Percentiles rank a stretch among this genome's conserved stretches.
These are phyloP conservation scores for Fusarium nematophilum DNA, from an alignment of 2,329 filamentous ascomycete genomes.

Conservation along the genomic window DNA sequence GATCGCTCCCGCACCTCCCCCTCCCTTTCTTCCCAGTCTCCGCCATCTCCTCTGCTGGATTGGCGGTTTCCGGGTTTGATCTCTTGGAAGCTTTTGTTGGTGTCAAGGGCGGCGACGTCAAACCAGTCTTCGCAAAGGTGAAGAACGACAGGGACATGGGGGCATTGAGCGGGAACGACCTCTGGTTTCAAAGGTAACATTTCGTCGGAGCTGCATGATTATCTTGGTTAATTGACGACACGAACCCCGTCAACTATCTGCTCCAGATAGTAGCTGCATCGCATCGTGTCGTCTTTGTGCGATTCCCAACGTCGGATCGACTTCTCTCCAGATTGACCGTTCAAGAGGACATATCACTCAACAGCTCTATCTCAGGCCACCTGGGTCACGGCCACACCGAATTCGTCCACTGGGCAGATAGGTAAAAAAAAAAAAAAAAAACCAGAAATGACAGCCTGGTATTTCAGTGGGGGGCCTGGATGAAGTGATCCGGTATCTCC, in stretches of 20 bases:
- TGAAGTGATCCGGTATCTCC: background rate
- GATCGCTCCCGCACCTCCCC: constrained; percentile 50
- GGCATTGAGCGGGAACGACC: background rate
- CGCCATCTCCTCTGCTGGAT: background rate
- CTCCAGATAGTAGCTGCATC: no score
- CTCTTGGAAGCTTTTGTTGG: background rate
- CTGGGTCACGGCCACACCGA: background rate
- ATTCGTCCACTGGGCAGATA: background rate
- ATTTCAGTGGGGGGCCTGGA: background rate
- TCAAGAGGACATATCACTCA: background rate
- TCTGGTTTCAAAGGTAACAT: no score
- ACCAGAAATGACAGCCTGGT: background rate
- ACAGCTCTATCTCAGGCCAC: background rate
- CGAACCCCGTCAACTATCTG: no score
- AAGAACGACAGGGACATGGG: constrained; percentile 18
- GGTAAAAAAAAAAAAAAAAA: no score
- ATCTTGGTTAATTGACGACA: no score
- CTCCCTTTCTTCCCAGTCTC: constrained; percentile 14
- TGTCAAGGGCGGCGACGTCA: constrained; percentile 1
- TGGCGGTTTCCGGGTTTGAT: background rate
- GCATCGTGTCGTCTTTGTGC: constrained; percentile 1
- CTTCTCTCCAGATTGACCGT: background rate
- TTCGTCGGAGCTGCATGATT: no score
- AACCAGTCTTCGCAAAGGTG: background rate
- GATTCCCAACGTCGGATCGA: background rate